Conservation (phyloP, 352 stramenopile species). For the Globisporangium irregulare region DNA sequence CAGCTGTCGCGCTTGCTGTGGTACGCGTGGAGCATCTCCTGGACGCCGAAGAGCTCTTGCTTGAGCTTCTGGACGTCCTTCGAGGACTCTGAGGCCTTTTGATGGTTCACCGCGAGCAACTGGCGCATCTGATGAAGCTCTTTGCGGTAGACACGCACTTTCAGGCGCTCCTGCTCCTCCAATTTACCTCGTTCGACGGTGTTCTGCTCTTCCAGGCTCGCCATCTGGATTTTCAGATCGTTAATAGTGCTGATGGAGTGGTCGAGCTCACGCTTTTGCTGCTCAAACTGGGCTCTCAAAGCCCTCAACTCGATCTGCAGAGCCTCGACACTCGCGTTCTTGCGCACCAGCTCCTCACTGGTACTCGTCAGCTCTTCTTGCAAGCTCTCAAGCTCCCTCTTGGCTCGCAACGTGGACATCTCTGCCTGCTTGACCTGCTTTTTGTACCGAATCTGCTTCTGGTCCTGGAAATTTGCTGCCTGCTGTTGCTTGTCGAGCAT, state of each 20-base stretch:
- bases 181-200: not conserved
- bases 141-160: slow-evolving; percentile 22
- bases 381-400: slow-evolving; percentile 22
- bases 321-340: slow-evolving; percentile 30
- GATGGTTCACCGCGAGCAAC: slow-evolving; percentile 44
- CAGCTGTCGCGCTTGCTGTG: slow-evolving; percentile 14
- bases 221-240: slow-evolving; percentile 12
- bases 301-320: slow-evolving; percentile 24
- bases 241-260: slow-evolving; percentile 15
- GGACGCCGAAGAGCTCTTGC: slow-evolving; percentile 43
- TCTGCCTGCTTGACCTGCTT: slow-evolving; percentile 25
- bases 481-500: slow-evolving; percentile 44
- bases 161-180: slow-evolving; percentile 19
- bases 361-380: slow-evolving; percentile 26
- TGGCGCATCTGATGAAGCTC: slow-evolving; percentile 46
- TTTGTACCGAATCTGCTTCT: slow-evolving; percentile 24
- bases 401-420: slow-evolving; percentile 6
- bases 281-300: slow-evolving; percentile 18
- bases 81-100: slow-evolving; percentile 41
- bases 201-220: not conserved
- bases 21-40: slow-evolving; percentile 40
- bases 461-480: slow-evolving; percentile 22
- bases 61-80: slow-evolving; percentile 51
- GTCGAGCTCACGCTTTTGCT: slow-evolving; percentile 17
- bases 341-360: slow-evolving; percentile 35